Evolutionary conservation across 78 protist genomes (phyloP), one percentile per base, ranked within the genome.

Genomic region (Neovahlkampfia damariscottae): DNA sequence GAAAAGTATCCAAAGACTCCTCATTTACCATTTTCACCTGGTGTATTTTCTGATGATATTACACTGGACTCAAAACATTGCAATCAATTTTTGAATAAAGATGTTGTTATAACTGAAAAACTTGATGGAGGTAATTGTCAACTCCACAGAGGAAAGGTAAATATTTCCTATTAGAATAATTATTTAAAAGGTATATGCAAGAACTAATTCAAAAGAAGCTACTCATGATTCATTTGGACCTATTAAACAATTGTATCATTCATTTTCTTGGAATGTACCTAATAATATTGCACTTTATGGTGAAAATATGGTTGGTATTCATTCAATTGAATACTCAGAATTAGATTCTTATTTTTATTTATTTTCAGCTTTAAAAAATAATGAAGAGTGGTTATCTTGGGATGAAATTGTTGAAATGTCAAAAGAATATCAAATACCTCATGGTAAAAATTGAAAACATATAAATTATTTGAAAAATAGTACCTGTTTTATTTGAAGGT

Each of bases 111-210:
- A 41, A 75, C 79, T n/a, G 82, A 78, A 40, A 78, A 78, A 40
- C 3, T 78, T 35, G 82, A 78, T 34, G 82, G 82, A 28, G 82
- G 82, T 7, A 78, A 78, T 59, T 78, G 82, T 40, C 67, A 71
- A 41, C 66, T 78, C 36, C 6, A 3, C 2, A 10, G 9, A 34
- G 82, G 82, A 1, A 4, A 32, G 1, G n/a, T n/a, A n/a, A n/a
- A n/a, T n/a, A n/a, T n/a, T n/a, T n/a, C n/a, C n/a, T n/a, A n/a
- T n/a, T n/a, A n/a, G n/a, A n/a, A n/a, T n/a, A n/a, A n/a, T n/a
- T n/a, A n/a, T n/a, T n/a, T n/a, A n/a, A n/a, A n/a, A n/a, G n/a
- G 82, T 78, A 19, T 78, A 35, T 40, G 82, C 82, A 32, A 4
- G 82, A 0, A 78, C 82, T 32, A 67, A 70, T 67, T 10, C n/a